Evolutionary conservation across 163 green algal genomes (phyloP).

Genomic region (Coccomyxa subellipsoidea): DNA sequence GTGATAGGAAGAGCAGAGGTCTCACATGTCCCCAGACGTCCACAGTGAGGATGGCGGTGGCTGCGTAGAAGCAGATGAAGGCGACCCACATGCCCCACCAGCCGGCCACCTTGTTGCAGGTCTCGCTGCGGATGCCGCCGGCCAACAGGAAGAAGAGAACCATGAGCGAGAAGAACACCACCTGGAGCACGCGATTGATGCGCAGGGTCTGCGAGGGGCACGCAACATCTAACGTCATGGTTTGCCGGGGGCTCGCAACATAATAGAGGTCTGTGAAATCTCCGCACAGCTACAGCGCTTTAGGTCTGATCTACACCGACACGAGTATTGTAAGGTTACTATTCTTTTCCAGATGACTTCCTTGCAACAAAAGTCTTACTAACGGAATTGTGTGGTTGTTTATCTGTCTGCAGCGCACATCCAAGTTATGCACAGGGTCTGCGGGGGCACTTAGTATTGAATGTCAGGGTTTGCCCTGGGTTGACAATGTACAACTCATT

Average conservation of each 20-base stretch:
- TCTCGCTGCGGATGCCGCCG: background rate
- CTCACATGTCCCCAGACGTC: constrained; percentile 5
- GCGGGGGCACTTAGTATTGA: too few species aligned
- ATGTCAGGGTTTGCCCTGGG: too few species aligned
- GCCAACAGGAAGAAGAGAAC: constrained; percentile 10
- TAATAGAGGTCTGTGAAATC: background rate
- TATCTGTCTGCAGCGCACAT: too few species aligned
- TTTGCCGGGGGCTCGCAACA: background rate
- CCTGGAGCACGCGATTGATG: constrained; percentile 6
- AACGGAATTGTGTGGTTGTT: too few species aligned
- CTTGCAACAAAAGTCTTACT: too few species aligned
- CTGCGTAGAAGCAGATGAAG: background rate
- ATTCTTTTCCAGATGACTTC: too few species aligned
- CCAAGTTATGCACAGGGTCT: too few species aligned
- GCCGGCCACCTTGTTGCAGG: constrained; percentile 7
- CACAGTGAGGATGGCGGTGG: background rate
- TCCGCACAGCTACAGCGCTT: too few species aligned
- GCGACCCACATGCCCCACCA: constrained; percentile 4
- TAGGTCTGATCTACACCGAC: too few species aligned
- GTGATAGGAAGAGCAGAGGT: too few species aligned
- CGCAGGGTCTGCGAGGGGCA: background rate
- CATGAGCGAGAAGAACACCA: background rate
- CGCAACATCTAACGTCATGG: background rate
- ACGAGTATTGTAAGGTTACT: too few species aligned
- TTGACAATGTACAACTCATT: too few species aligned